Evolutionary conservation across 345 rosid genomes (phyloP).

Genomic region (Acer negundo): DNA sequence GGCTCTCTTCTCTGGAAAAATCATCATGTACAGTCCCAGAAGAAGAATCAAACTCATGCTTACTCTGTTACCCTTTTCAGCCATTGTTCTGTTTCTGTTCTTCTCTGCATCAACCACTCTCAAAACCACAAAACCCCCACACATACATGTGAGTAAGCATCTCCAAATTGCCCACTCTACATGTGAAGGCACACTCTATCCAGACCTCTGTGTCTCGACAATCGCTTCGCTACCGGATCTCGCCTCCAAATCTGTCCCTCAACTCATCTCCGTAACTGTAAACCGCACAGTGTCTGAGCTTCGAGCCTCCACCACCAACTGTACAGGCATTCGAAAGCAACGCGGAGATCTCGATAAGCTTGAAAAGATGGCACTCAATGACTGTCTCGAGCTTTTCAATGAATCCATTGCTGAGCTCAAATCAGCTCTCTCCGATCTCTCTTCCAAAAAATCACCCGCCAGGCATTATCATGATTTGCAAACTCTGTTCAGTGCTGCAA

Average conservation of each 20-base stretch:
- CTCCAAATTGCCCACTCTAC: conserved; percentile 35
- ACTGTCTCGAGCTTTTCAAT: conserved; percentile 68
- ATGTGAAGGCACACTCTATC: conserved; percentile 58
- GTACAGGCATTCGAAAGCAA: conserved; percentile 40
- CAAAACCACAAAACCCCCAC: conserved; percentile 23
- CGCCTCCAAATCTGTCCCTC: conserved; percentile 38
- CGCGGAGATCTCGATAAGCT: conserved; percentile 28
- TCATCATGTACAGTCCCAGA: conserved; percentile 21
- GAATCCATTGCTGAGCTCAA: conserved; percentile 49
- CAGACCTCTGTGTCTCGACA: conserved; percentile 65
- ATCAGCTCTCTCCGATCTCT: conserved; percentile 48
- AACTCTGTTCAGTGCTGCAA: conserved; percentile 69
- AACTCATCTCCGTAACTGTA: conserved; percentile 52
- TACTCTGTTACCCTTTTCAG: conserved; percentile 26
- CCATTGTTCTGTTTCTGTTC: conserved; percentile 21
- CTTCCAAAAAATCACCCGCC: conserved; percentile 25
- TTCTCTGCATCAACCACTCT: conserved; percentile 7
- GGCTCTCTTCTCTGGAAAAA: too few relatives aligned
- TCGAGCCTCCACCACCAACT: conserved; percentile 44
- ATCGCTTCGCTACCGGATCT: conserved; percentile 52
- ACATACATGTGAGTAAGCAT: conserved; percentile 32
- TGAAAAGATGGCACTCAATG: conserved; percentile 53
- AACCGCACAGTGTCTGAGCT: conserved; percentile 55
- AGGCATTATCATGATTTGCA: conserved; percentile 49
- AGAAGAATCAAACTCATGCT: conserved; percentile 18